Conservation (phyloP, 805 yeast genomes). For the Candida pseudoglaebosa region DNA sequence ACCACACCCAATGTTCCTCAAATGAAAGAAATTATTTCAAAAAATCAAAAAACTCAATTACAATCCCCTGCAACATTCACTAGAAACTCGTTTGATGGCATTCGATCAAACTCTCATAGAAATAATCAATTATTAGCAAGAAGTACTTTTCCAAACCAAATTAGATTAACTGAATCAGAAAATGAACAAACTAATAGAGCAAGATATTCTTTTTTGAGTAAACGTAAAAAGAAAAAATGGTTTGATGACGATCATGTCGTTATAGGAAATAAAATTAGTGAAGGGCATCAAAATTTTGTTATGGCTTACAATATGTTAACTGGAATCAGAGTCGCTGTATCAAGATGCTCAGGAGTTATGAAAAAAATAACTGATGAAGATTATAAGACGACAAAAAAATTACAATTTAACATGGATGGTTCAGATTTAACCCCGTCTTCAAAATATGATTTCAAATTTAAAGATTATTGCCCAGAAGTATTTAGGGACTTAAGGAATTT, state of each 20-base stretch:
- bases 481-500: slow-evolving; percentile 76
- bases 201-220: slow-evolving; percentile 45
- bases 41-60: neutral
- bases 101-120: slow-evolving; percentile 5
- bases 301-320: slow-evolving; percentile 97
- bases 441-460: slow-evolving; percentile 91
- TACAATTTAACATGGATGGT: slow-evolving; percentile 84
- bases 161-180: slow-evolving; percentile 20
- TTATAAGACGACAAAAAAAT: slow-evolving; percentile 67
- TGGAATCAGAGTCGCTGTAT: slow-evolving; percentile 93
- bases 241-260: slow-evolving; percentile 54
- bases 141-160: slow-evolving; percentile 17
- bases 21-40: neutral
- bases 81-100: slow-evolving; percentile 5
- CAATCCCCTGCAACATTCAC: slow-evolving; percentile 2
- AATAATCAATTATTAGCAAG: slow-evolving; percentile 8
- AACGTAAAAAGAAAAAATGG: slow-evolving; percentile 39
- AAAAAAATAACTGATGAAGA: slow-evolving; percentile 67
- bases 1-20: slow-evolving; percentile 11
- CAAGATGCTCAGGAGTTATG: slow-evolving; percentile 84
- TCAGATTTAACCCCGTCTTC: slow-evolving; percentile 90
- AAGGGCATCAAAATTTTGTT: slow-evolving; percentile 90
- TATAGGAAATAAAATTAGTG: slow-evolving; percentile 79
- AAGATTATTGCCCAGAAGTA: slow-evolving; percentile 93
- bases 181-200: slow-evolving; percentile 45